Percentiles rank a stretch among this genome's conserved stretches.
Evolutionary conservation across 2,329 filamentous ascomycete genomes (phyloP).

Genomic region (Claviceps purpurea): DNA sequence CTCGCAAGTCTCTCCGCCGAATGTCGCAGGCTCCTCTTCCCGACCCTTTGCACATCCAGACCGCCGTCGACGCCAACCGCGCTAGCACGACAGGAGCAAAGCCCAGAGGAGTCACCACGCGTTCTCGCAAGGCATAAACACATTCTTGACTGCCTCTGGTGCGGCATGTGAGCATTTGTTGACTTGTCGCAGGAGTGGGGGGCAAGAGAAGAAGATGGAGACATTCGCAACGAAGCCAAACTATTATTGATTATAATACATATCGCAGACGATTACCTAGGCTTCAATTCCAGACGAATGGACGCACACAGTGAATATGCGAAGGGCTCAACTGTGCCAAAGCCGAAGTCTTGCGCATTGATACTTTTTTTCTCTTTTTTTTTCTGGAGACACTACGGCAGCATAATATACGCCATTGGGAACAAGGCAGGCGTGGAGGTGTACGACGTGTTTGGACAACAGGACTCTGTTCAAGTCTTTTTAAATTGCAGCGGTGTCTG

Average conservation of each 20-base stretch:
- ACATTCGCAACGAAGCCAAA: not conserved
- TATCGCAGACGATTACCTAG: not conserved
- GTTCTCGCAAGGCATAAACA: conserved; percentile 52
- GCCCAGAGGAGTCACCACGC: conserved; percentile 46
- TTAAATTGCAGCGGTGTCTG: conserved; percentile 13
- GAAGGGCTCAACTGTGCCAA: conserved; percentile 1
- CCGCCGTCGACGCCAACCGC: conserved; percentile 36
- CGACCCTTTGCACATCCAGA: conserved; percentile 64
- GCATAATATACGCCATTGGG: conserved; percentile 1
- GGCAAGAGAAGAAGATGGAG: not conserved
- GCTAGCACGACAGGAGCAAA: conserved; percentile 40
- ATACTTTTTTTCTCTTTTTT: not conserved
- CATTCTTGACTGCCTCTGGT: not conserved
- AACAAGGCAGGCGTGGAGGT: not conserved
- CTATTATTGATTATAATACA: not conserved
- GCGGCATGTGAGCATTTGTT: not conserved
- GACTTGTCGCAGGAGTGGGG: not conserved
- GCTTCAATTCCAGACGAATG: not conserved
- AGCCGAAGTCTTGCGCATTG: not conserved
- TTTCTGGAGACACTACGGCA: conserved; percentile 1
- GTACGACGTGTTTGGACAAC: conserved; percentile 3
- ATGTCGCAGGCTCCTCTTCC: conserved; percentile 58
- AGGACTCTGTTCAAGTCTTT: conserved; percentile 14
- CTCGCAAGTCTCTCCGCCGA: conserved; percentile 61
- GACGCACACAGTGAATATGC: not conserved